A percentile compares a stretch with the other conserved stretches of the same genome.
phyloP scores from a whole-genome alignment of 2,329 filamentous ascomycete species.

The Penicillium sp. region DNA sequence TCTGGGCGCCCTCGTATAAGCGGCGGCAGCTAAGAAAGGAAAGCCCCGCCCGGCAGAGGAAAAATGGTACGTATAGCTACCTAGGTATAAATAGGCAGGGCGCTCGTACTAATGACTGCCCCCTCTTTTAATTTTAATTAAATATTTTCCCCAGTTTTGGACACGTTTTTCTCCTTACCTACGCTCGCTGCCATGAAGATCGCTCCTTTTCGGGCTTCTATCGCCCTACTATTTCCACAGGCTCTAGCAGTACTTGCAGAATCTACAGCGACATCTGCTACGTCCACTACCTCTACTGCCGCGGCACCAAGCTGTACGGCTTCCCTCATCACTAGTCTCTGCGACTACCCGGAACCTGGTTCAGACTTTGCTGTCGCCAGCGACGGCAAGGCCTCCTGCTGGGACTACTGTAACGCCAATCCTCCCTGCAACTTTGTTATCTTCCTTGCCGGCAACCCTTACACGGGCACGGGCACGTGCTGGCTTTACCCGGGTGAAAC shows the following conservation, averaged over 20 bases:
- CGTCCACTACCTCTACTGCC: constrained; percentile 19
- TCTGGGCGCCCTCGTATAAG: too few species aligned
- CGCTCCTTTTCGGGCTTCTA: constrained; percentile 20
- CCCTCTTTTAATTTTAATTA: neutral
- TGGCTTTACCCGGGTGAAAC: constrained; percentile 30
- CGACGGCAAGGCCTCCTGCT: constrained; percentile 22
- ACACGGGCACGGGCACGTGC: constrained; percentile 27
- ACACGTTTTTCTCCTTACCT: constrained; percentile 3
- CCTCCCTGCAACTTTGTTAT: constrained; percentile 33
- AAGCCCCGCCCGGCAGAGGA: too few species aligned
- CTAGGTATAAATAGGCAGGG: constrained; percentile 1
- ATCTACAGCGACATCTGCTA: constrained; percentile 12
- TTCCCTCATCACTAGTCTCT: constrained; percentile 26
- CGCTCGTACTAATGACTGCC: neutral
- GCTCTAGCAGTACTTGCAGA: constrained; percentile 17
- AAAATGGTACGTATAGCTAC: too few species aligned
- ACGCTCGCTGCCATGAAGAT: constrained; percentile 25
- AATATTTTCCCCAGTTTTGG: neutral
- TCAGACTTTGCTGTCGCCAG: constrained; percentile 24
- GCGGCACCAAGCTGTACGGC: constrained; percentile 26
- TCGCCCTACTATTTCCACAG: constrained; percentile 16
- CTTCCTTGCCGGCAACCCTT: constrained; percentile 29
- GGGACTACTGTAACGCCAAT: constrained; percentile 30
- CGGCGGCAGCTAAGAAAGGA: too few species aligned
- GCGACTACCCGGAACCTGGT: constrained; percentile 25